A percentile compares a stretch with the other conserved stretches of the same genome.
Evolutionary conservation across 192 early-diverging fungal species (phyloP).

Genomic region (Borealophlyctis nickersoniae): DNA sequence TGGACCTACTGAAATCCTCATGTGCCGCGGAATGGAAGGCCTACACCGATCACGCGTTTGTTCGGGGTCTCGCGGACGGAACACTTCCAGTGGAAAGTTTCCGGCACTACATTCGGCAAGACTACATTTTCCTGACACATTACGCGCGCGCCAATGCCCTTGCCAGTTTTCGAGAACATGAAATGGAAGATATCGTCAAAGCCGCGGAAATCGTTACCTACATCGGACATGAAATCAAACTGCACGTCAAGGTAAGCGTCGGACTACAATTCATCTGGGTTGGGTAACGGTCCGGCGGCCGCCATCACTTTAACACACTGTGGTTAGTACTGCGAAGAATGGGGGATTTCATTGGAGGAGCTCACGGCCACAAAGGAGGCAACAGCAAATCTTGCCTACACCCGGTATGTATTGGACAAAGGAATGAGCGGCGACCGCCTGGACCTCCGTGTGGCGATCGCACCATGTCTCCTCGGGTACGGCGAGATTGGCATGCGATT

Average conservation of each 20-base stretch:
- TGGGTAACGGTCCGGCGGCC: no score
- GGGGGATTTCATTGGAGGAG: constrained; percentile 70
- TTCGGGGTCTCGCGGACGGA: constrained; percentile 69
- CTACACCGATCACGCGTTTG: constrained; percentile 74
- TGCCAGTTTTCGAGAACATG: constrained; percentile 69
- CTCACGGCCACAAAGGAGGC: constrained; percentile 69
- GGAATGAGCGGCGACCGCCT: constrained; percentile 63
- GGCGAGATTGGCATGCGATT: constrained; percentile 69
- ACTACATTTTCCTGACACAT: constrained; percentile 75
- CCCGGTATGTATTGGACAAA: constrained; percentile 73
- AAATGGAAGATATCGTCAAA: constrained; percentile 52
- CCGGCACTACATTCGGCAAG: constrained; percentile 78
- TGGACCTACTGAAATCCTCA: constrained; percentile 37
- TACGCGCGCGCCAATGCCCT: constrained; percentile 76
- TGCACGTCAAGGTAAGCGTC: constrained; percentile 62
- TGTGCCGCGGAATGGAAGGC: constrained; percentile 60
- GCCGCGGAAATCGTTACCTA: constrained; percentile 62
- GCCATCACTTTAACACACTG: constrained; percentile 14
- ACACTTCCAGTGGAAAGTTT: constrained; percentile 67
- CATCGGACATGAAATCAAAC: constrained; percentile 63
- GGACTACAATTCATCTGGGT: constrained; percentile 1
- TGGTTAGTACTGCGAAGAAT: constrained; percentile 61
- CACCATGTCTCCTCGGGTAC: constrained; percentile 81
- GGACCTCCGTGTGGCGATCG: constrained; percentile 77
- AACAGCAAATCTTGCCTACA: constrained; percentile 76